These are phyloP conservation scores for Narthecium ossifragum DNA, from an alignment of 106 monocot genomes.

Conservation along the genomic window DNA sequence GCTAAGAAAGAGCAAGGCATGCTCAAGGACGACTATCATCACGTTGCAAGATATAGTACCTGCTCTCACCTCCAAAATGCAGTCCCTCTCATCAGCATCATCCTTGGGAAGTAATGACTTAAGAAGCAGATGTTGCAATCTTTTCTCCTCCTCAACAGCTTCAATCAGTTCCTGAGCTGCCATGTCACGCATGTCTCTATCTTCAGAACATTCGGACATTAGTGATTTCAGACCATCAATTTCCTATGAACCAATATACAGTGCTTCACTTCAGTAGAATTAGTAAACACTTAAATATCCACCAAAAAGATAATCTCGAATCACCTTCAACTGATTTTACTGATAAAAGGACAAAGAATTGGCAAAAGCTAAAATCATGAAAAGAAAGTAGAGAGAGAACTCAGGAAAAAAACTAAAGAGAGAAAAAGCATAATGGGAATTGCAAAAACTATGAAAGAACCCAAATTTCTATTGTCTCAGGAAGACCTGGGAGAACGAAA, in stretches of 20 bases:
- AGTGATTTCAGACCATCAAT: conserved; percentile 65
- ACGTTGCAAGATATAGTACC: conserved; percentile 29
- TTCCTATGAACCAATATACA: conserved; percentile 43
- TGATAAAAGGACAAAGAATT: too few relatives aligned
- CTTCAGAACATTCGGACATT: conserved; percentile 52
- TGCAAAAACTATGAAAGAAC: not conserved
- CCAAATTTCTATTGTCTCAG: too few relatives aligned
- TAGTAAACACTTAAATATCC: not conserved
- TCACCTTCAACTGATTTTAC: not conserved
- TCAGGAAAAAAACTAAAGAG: too few relatives aligned
- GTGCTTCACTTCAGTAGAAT: not conserved
- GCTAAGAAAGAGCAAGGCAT: not conserved
- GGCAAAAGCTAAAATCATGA: too few relatives aligned
- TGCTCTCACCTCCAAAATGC: conserved; percentile 97
- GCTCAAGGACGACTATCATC: not conserved
- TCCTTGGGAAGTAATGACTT: conserved; percentile 86
- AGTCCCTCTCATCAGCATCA: conserved; percentile 93
- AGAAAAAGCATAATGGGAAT: not conserved
- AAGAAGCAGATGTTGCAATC: conserved; percentile 48
- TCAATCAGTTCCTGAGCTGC: conserved; percentile 61
- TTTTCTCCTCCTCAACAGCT: conserved; percentile 58
- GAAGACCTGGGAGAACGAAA: too few relatives aligned
- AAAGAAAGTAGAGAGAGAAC: too few relatives aligned
- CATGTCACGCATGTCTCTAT: conserved; percentile 82
- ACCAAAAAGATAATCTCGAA: not conserved